A percentile compares a stretch with the other conserved stretches of the same genome.
Evolutionary conservation across 257 asterid genomes (phyloP).

Genomic region (Solanum pimpinellifolium): DNA sequence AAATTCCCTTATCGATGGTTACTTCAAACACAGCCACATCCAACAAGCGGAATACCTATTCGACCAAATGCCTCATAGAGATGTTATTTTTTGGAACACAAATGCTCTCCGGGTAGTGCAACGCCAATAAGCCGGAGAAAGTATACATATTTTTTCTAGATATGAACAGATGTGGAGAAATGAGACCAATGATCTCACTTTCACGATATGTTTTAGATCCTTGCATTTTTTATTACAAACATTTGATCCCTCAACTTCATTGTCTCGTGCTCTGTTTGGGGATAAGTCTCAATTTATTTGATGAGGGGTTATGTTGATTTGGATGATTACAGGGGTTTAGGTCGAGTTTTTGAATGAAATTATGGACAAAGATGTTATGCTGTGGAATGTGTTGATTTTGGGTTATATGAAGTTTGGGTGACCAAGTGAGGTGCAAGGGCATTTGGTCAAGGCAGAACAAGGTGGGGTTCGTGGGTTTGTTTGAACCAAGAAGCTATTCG

Average conservation of each 20-base stretch:
- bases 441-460: background rate
- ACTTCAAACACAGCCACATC: slow-evolving; percentile 32
- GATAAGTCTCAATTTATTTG: background rate
- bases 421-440: background rate
- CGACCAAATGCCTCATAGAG: slow-evolving; percentile 33
- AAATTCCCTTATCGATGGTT: slow-evolving; percentile 55
- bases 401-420: background rate
- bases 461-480: no score
- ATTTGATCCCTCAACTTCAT: background rate
- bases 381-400: background rate
- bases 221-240: background rate
- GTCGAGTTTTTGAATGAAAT: background rate
- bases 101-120: slow-evolving; percentile 6
- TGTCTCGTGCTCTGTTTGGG: background rate
- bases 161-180: background rate
- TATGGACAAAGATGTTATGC: background rate
- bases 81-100: slow-evolving; percentile 16
- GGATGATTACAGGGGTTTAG: background rate
- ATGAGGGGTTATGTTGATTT: background rate
- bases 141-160: background rate
- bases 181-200: slow-evolving; percentile 7
- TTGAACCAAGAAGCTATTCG: background rate
- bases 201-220: background rate
- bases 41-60: slow-evolving; percentile 31
- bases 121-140: background rate